Evolutionary conservation across 2,329 filamentous ascomycete genomes (phyloP).

Genomic region (Aspergillus ochraceus): DNA sequence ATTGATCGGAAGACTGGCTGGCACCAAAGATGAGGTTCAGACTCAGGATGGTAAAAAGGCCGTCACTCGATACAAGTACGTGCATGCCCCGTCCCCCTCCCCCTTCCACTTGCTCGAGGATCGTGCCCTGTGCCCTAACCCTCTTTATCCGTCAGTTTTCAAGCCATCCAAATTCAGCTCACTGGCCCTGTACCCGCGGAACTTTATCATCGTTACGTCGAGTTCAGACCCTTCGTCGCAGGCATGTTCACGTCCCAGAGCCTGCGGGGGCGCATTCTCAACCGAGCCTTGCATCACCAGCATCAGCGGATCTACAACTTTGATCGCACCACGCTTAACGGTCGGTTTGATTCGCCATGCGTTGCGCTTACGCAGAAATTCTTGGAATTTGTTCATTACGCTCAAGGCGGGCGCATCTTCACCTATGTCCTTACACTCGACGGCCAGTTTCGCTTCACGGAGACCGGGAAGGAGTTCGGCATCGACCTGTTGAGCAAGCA

Average conservation of each 20-base stretch:
- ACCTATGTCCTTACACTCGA: conserved; percentile 92
- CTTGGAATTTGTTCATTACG: conserved; percentile 81
- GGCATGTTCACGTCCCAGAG: conserved; percentile 82
- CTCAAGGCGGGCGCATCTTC: conserved; percentile 81
- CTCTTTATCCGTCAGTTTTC: conserved; percentile 62
- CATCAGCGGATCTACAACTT: conserved; percentile 89
- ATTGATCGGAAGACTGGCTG: conserved; percentile 78
- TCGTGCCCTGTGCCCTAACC: not conserved
- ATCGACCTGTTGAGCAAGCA: conserved; percentile 93
- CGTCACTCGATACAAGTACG: conserved; percentile 74
- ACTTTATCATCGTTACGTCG: conserved; percentile 89
- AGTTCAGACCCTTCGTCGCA: conserved; percentile 87
- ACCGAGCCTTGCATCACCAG: conserved; percentile 85
- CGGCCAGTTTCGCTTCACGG: conserved; percentile 83
- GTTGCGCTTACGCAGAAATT: conserved; percentile 75
- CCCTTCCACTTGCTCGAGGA: not conserved
- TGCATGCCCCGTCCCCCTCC: conserved; percentile 10
- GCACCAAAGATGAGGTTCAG: conserved; percentile 66
- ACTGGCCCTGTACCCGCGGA: conserved; percentile 75
- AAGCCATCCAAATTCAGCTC: conserved; percentile 88
- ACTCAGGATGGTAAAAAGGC: conserved; percentile 55
- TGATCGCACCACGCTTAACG: conserved; percentile 72
- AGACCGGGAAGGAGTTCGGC: conserved; percentile 93
- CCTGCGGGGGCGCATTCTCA: conserved; percentile 74
- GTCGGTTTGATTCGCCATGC: conserved; percentile 65